These are phyloP conservation scores for Chlorociboria aeruginascens DNA, from an alignment of 495 filamentous ascomycete species.

Conservation along the genomic window DNA sequence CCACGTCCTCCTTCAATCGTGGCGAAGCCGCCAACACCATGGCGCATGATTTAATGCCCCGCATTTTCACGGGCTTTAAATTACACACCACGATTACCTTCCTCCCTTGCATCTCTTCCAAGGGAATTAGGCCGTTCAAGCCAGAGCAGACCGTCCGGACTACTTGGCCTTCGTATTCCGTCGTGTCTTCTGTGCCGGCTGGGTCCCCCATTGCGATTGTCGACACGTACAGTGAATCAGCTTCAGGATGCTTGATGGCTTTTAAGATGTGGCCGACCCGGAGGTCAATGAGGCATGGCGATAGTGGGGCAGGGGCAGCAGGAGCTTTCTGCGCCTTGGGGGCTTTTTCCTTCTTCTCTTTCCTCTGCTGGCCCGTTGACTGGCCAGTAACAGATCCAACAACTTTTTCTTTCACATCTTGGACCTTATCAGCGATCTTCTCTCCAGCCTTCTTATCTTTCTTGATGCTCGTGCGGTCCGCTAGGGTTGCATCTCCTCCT, in stretches of 20 bases:
- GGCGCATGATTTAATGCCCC: slow-evolving; percentile 85
- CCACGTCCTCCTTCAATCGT: slow-evolving; percentile 59
- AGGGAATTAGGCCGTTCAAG: slow-evolving; percentile 79
- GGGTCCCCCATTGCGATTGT: slow-evolving; percentile 94
- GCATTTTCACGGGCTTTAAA: slow-evolving; percentile 97
- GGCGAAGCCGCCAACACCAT: slow-evolving; percentile 97
- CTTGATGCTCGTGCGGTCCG: slow-evolving; percentile 35
- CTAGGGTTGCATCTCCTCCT: slow-evolving; percentile 31
- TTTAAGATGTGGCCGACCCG: slow-evolving; percentile 95
- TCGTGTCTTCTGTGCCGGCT: slow-evolving; percentile 72
- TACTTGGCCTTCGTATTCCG: slow-evolving; percentile 74
- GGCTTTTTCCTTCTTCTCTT: slow-evolving; percentile 75
- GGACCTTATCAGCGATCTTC: slow-evolving; percentile 19
- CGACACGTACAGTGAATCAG: slow-evolving; percentile 88
- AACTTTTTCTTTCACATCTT: slow-evolving; percentile 27
- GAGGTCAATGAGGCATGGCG: slow-evolving; percentile 81
- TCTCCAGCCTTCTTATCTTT: slow-evolving; percentile 24
- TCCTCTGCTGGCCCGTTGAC: slow-evolving; percentile 40
- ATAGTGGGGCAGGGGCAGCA: slow-evolving; percentile 55
- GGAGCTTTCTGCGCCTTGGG: slow-evolving; percentile 57
- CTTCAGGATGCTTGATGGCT: slow-evolving; percentile 88
- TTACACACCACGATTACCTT: slow-evolving; percentile 95
- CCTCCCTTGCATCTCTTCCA: slow-evolving; percentile 91
- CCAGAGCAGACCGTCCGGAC: slow-evolving; percentile 94
- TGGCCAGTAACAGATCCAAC: slow-evolving; percentile 28